These are phyloP conservation scores for Boletus tylopilopsis DNA, from an alignment of 768 basidiomycete species.

Conservation along the genomic window DNA sequence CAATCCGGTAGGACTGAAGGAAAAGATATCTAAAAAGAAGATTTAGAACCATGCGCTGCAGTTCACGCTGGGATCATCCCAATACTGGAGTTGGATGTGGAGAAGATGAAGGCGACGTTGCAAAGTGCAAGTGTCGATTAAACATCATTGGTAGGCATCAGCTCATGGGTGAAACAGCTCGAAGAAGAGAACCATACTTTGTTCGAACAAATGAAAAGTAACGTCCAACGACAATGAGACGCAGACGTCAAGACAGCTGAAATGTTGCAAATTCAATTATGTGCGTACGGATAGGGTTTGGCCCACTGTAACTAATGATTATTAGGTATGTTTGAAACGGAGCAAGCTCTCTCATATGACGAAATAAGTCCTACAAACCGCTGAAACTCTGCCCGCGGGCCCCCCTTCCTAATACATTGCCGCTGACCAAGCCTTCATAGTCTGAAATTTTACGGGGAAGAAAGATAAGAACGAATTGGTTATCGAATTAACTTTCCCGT, in stretches of 20 bases:
- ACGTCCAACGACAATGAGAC: slow-evolving; percentile 41
- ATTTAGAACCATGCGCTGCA: slow-evolving; percentile 59
- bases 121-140: slow-evolving; percentile 29
- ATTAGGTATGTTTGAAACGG: slow-evolving; percentile 51
- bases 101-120: slow-evolving; percentile 36
- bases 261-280: slow-evolving; percentile 51
- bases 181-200: slow-evolving; percentile 52
- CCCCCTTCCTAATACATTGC: no score
- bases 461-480: no score
- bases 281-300: slow-evolving; percentile 33
- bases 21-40: slow-evolving; percentile 62
- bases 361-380: slow-evolving; percentile 50
- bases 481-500: no score
- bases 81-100: slow-evolving; percentile 43
- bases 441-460: no score
- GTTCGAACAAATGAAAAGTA: slow-evolving; percentile 47
- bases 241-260: slow-evolving; percentile 44
- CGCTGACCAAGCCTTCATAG: slow-evolving; percentile 6
- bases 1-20: slow-evolving; percentile 38
- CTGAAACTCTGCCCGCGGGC: slow-evolving; percentile 35
- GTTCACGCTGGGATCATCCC: slow-evolving; percentile 64
- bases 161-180: slow-evolving; percentile 37
- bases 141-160: neutral
- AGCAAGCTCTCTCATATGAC: slow-evolving; percentile 53
- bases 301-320: slow-evolving; percentile 6